These are phyloP conservation scores for Lyophyllum atratum DNA, from an alignment of 768 basidiomycete genomes.

Conservation along the genomic window DNA sequence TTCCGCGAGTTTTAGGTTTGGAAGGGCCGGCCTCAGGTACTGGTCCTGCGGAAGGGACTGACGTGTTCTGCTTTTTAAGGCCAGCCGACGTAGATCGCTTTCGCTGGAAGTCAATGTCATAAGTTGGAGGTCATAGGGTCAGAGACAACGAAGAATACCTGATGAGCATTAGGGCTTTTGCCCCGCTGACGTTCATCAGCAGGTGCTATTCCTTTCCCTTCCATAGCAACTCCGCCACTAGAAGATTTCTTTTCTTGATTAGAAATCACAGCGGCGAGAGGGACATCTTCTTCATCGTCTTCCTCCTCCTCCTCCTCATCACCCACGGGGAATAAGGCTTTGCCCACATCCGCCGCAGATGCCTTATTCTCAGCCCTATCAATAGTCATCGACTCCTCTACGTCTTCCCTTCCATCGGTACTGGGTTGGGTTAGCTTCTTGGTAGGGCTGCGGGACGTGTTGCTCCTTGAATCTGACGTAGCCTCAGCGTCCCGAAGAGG, in stretches of 20 bases:
- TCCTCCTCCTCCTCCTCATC: slow-evolving; percentile 38
- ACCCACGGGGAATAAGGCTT: slow-evolving; percentile 2
- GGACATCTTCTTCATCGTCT: slow-evolving; percentile 44
- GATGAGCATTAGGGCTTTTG: neutral
- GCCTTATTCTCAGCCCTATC: slow-evolving; percentile 20
- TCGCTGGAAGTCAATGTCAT: neutral
- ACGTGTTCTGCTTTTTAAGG: neutral
- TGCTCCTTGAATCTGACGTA: neutral
- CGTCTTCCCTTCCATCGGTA: slow-evolving; percentile 19
- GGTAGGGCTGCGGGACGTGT: neutral
- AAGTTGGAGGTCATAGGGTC: neutral
- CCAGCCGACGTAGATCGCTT: neutral
- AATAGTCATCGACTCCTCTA: slow-evolving; percentile 27
- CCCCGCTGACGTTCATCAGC: neutral
- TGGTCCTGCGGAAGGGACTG: neutral
- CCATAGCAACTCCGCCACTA: neutral
- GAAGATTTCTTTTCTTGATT: slow-evolving; percentile 24
- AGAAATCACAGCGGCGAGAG: slow-evolving; percentile 34
- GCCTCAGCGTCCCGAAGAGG: slow-evolving; percentile 39
- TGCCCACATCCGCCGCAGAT: neutral
- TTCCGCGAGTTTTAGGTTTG: neutral
- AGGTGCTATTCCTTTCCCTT: slow-evolving; percentile 12
- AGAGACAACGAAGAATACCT: neutral
- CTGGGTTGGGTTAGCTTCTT: neutral
- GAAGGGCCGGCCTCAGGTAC: neutral